A percentile compares a stretch with the other conserved stretches of the same genome.
Conservation (phyloP, 2,329 filamentous ascomycete genomes). For the Colletotrichum sojae region DNA sequence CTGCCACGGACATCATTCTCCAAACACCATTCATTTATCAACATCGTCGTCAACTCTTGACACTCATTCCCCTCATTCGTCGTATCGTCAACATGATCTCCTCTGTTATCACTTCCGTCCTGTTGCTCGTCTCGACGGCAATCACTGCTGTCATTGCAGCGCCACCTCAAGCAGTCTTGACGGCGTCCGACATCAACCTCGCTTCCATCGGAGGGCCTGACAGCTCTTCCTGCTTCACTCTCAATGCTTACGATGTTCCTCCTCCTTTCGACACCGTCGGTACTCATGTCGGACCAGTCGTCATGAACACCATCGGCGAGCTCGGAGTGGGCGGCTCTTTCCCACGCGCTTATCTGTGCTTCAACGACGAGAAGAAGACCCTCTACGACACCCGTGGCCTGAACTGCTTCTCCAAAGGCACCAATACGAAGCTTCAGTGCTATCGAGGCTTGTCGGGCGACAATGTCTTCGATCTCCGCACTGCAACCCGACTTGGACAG, state of each 20-base stretch:
- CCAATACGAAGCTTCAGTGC: constrained; percentile 16
- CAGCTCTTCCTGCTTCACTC: not conserved
- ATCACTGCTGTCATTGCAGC: not conserved
- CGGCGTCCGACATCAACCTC: not conserved
- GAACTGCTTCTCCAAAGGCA: constrained; percentile 2
- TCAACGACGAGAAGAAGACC: not conserved
- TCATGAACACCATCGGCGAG: constrained; percentile 12
- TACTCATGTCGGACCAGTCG: not conserved
- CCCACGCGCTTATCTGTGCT: not conserved
- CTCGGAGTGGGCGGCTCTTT: constrained; percentile 12
- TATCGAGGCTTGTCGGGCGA: not conserved
- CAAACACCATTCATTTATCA: not conserved
- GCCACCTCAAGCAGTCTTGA: not conserved
- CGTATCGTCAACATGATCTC: not conserved
- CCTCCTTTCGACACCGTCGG: not conserved
- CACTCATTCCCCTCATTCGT: not conserved
- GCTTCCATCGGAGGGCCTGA: not conserved
- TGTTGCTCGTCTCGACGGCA: not conserved
- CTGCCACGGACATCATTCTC: not conserved
- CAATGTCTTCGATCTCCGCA: not conserved
- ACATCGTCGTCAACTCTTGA: not conserved
- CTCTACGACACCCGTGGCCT: constrained; percentile 5
- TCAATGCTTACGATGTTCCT: not conserved
- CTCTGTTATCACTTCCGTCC: not conserved
- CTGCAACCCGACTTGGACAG: not conserved